Percentiles rank a stretch among this genome's conserved stretches.
These are phyloP conservation scores for Nicotiana knightiana DNA, from an alignment of 257 asterid species.

Conservation along the genomic window DNA sequence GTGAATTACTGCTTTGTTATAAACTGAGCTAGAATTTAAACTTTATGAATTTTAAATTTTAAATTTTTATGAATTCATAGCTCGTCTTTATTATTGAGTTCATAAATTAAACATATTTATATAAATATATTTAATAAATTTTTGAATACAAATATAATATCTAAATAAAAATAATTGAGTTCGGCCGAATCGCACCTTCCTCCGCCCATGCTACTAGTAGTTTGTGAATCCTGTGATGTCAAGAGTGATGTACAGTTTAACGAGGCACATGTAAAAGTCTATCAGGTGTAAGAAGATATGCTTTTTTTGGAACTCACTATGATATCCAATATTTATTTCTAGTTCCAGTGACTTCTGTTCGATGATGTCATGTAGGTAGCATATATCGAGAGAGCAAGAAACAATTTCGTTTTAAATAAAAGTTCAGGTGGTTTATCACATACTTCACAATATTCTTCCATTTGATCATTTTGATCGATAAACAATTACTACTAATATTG, in stretches of 20 bases:
- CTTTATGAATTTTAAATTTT: too few relatives aligned
- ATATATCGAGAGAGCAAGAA: background rate
- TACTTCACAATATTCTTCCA: background rate
- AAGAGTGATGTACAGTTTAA: background rate
- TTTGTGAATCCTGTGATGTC: background rate
- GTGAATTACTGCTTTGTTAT: too few relatives aligned
- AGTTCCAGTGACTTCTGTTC: background rate
- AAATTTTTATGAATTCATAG: too few relatives aligned
- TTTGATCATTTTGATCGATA: background rate
- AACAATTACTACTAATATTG: background rate
- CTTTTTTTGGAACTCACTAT: background rate
- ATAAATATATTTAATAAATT: too few relatives aligned
- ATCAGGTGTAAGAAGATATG: background rate
- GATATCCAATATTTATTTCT: background rate
- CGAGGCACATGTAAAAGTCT: background rate
- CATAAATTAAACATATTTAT: too few relatives aligned
- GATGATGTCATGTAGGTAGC: background rate
- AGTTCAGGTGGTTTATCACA: background rate
- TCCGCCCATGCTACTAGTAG: background rate
- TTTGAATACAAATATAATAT: too few relatives aligned
- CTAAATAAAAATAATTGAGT: too few relatives aligned
- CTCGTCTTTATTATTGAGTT: too few relatives aligned
- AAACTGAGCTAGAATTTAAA: rapidly evolving
- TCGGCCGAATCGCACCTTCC: rapidly evolving
- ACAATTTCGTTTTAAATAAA: background rate